Evolutionary conservation across 2,329 filamentous ascomycete genomes (phyloP).

Genomic region (Phialophora expanda): DNA sequence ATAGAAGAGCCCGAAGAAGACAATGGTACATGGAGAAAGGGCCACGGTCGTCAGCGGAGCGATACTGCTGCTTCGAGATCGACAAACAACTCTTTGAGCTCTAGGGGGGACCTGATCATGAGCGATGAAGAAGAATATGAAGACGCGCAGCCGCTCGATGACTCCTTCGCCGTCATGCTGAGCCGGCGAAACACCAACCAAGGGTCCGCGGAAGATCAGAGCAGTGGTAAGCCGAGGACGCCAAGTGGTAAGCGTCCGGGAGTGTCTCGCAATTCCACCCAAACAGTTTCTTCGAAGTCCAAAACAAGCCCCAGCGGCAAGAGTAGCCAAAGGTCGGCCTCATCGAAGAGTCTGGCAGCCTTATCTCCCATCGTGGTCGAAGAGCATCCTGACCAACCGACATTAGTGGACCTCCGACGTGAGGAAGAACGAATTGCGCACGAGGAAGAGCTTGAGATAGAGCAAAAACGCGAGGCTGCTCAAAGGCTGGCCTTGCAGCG

Average conservation of each 20-base stretch:
- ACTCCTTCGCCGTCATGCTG: conserved; percentile 86
- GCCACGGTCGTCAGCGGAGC: conserved; percentile 69
- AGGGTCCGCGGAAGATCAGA: conserved; percentile 67
- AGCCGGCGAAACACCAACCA: conserved; percentile 68
- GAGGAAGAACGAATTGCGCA: conserved; percentile 61
- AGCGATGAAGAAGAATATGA: conserved; percentile 79
- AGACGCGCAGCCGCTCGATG: conserved; percentile 88
- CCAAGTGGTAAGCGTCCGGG: conserved; percentile 49
- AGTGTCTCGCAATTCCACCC: conserved; percentile 55
- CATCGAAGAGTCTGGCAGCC: conserved; percentile 38
- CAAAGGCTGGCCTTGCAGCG: conserved; percentile 60
- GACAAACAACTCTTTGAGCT: conserved; percentile 84
- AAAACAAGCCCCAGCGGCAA: conserved; percentile 40
- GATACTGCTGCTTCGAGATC: conserved; percentile 78
- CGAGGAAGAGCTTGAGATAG: conserved; percentile 63
- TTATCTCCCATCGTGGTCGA: conserved; percentile 20
- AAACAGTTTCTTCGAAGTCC: conserved; percentile 54
- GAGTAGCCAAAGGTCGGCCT: conserved; percentile 44
- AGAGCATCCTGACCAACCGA: conserved; percentile 46
- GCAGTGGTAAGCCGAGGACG: conserved; percentile 65
- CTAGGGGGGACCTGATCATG: conserved; percentile 85
- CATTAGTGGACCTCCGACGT: conserved; percentile 60
- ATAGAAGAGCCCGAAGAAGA: conserved; percentile 65
- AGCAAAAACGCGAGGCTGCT: conserved; percentile 61
- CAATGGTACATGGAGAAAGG: conserved; percentile 43